Conservation (phyloP, 805 yeast genomes). For the Ogataea ganodermae region DNA sequence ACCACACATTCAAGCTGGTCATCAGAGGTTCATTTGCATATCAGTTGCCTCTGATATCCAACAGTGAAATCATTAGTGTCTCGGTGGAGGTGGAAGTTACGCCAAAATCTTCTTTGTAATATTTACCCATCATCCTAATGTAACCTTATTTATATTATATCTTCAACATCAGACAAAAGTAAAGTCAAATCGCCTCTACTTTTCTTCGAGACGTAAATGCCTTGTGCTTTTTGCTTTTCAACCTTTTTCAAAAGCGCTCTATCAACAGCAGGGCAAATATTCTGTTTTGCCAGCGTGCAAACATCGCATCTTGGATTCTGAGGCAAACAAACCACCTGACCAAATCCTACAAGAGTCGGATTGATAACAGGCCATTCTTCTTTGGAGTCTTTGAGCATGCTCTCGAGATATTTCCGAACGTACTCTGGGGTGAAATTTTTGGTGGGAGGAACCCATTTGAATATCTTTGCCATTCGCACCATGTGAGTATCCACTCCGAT, state of each 20-base stretch:
- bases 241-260: constrained; percentile 41
- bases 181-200: constrained; percentile 46
- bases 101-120: not conserved
- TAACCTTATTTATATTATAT: constrained; percentile 16
- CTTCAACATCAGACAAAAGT: constrained; percentile 39
- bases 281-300: constrained; percentile 56
- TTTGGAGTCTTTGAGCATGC: constrained; percentile 62
- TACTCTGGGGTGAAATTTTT: constrained; percentile 68
- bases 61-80: constrained; percentile 32
- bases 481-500: constrained; percentile 96
- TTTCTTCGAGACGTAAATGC: constrained; percentile 27
- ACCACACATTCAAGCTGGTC: constrained; percentile 30
- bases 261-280: constrained; percentile 61
- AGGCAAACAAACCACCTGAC: constrained; percentile 83
- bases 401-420: constrained; percentile 66
- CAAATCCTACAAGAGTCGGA: constrained; percentile 88
- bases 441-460: constrained; percentile 66
- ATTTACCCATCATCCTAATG: not conserved
- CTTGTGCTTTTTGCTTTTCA: constrained; percentile 24
- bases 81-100: constrained; percentile 27
- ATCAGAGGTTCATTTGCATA: constrained; percentile 37
- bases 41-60: constrained; percentile 30
- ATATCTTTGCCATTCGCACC: constrained; percentile 75
- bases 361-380: constrained; percentile 83
- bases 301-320: constrained; percentile 69